These are phyloP conservation scores for Hyphopichia pseudoburtonii DNA, from an alignment of 1,139 yeast species.

Conservation along the genomic window DNA sequence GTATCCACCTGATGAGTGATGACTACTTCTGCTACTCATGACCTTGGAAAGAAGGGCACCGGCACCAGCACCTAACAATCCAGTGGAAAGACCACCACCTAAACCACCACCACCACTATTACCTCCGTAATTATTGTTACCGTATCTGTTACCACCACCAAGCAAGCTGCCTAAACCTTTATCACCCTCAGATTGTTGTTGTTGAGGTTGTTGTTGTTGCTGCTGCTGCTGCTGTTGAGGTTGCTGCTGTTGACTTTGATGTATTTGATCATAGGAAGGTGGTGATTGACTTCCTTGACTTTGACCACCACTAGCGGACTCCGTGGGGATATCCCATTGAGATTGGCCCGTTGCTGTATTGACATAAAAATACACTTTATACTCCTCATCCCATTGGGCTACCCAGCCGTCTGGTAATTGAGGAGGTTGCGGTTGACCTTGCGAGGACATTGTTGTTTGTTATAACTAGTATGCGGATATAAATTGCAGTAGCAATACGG, in stretches of 20 bases:
- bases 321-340: slow-evolving; percentile 15
- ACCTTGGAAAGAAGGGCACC: background rate
- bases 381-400: slow-evolving; percentile 30
- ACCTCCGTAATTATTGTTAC: background rate
- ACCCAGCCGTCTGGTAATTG: slow-evolving; percentile 27
- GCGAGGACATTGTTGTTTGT: no score
- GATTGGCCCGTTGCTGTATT: slow-evolving; percentile 22
- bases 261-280: no score
- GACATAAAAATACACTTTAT: slow-evolving; percentile 22
- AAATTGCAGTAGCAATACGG: no score
- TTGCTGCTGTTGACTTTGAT: slow-evolving; percentile 3
- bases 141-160: slow-evolving; percentile 1
- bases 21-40: no score
- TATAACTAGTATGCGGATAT: no score
- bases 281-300: no score
- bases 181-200: no score
- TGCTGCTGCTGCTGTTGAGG: slow-evolving; percentile 4
- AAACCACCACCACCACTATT: slow-evolving; percentile 1
- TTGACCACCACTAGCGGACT: background rate
- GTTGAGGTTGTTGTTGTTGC: slow-evolving; percentile 3
- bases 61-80: background rate
- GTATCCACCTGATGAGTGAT: background rate
- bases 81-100: background rate
- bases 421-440: slow-evolving; percentile 11
- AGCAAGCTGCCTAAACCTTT: background rate